Evolutionary conservation across 805 yeast genomes (phyloP).

Genomic region (Wickerhamiella australiensis): DNA sequence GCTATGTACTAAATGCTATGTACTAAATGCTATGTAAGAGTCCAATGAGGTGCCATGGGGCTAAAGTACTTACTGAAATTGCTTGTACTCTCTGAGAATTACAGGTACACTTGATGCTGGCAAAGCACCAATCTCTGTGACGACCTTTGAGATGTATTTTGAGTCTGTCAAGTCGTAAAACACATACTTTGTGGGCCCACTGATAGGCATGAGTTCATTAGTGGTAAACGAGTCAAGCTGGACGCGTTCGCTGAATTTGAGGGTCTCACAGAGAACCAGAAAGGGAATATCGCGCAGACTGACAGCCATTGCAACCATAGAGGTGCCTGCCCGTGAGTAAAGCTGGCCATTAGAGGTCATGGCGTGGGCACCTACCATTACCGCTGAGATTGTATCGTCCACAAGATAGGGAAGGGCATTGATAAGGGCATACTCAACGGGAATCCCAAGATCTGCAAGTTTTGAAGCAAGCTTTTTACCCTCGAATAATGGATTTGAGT

Average conservation of each 20-base stretch:
- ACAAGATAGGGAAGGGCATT: constrained; percentile 69
- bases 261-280: constrained; percentile 85
- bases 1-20: neutral
- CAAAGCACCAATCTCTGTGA: constrained; percentile 89
- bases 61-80: constrained; percentile 3
- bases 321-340: constrained; percentile 90
- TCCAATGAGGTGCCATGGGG: no score
- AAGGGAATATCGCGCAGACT: constrained; percentile 84
- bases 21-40: no score
- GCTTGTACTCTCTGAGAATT: constrained; percentile 69
- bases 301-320: constrained; percentile 84
- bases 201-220: constrained; percentile 51
- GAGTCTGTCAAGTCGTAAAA: constrained; percentile 94
- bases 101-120: constrained; percentile 99
- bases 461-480: constrained; percentile 66
- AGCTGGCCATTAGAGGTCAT: constrained; percentile 90
- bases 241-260: constrained; percentile 89
- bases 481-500: constrained; percentile 88
- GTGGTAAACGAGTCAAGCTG: constrained; percentile 92
- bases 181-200: constrained; percentile 48
- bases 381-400: constrained; percentile 69
- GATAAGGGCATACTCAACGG: constrained; percentile 66
- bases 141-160: constrained; percentile 81
- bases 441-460: constrained; percentile 51
- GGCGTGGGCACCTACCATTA: constrained; percentile 92